Conservation (phyloP, 345 rosid genomes). For the Brassica carinata region DNA sequence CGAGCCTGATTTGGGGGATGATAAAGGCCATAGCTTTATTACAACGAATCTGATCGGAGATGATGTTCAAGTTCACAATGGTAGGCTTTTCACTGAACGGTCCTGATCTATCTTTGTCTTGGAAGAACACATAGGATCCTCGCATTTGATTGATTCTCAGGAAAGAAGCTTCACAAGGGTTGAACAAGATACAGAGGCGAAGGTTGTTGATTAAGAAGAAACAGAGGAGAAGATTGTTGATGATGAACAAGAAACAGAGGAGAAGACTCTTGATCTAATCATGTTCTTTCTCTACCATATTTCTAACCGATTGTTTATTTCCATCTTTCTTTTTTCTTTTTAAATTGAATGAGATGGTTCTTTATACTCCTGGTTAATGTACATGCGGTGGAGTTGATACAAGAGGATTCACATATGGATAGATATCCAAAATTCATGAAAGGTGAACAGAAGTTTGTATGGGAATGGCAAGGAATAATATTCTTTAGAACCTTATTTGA, state of each 20-base stretch:
- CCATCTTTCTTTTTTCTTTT: too few species aligned
- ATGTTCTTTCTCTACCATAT: neutral
- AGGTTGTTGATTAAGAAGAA: neutral
- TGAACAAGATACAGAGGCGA: neutral
- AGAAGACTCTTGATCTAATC: neutral
- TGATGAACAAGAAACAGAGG: slow-evolving; percentile 29
- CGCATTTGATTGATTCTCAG: slow-evolving; percentile 23
- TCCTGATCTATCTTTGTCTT: slow-evolving; percentile 43
- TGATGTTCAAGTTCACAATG: too few species aligned
- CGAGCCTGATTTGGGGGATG: too few species aligned
- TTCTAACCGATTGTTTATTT: neutral
- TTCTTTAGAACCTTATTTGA: neutral
- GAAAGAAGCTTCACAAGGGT: neutral
- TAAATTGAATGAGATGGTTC: neutral
- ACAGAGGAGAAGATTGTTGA: neutral
- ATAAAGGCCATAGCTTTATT: too few species aligned
- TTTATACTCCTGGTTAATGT: slow-evolving; percentile 15
- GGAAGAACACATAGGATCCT: slow-evolving; percentile 7
- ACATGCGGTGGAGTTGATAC: too few species aligned
- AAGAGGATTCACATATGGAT: neutral
- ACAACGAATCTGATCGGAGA: too few species aligned
- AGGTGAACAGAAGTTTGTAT: neutral
- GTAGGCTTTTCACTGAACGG: neutral
- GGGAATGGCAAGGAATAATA: neutral
- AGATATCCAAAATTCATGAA: neutral